Base-by-base conservation (phyloP, 2,329 filamentous ascomycete genomes). In the Colletotrichum sp. region DNA sequence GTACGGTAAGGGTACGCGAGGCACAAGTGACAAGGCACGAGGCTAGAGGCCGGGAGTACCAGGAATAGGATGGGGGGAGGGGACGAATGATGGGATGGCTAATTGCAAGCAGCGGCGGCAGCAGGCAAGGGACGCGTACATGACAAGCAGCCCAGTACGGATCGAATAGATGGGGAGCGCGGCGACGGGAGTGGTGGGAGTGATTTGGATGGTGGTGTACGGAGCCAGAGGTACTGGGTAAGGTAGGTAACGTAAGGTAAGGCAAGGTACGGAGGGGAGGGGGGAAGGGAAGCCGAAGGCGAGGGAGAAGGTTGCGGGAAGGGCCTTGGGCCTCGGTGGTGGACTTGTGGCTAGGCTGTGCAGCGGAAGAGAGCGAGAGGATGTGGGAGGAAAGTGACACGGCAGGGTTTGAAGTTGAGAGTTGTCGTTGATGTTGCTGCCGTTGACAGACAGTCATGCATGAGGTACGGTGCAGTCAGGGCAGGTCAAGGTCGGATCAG, bases 61-160 rank as follows among this genome's bases (percentile, higher is more conserved):
- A 66, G 63, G 69, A 68, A 69, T 21, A 52, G 65, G 59, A n/a
- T 60, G 36, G 70, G 70, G 32, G 34, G 60, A 69, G 69, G 57
- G 73, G 57, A 65, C 63, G 73, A 73, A 73, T 44, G 60, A 76
- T 63, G 70, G 73, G 70, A 64, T 73, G 74, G 70, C 44, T 73
- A 69, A 76, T 76, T 69, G 74, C 70, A 72, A 76, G 74, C 65
- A 65, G 68, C 68, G 36, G 71, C 28, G 52, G 36, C 28, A 69
- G 36, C n/a, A 59, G 59, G 49, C 74, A 34, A 49, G 70, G 64
- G 70, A 74, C 70, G 64, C 74, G 74, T 73, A 73, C 70, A 76
- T 60, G 73, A 57, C 69, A 72, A 72, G 72, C 68, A 34, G 34
- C 21, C 39, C 34, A 36, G 44, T 26, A 16, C 32, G 55, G 57